Base-by-base conservation (phyloP, 2,329 filamentous ascomycete genomes). In the Colletotrichum theobromicola region DNA sequence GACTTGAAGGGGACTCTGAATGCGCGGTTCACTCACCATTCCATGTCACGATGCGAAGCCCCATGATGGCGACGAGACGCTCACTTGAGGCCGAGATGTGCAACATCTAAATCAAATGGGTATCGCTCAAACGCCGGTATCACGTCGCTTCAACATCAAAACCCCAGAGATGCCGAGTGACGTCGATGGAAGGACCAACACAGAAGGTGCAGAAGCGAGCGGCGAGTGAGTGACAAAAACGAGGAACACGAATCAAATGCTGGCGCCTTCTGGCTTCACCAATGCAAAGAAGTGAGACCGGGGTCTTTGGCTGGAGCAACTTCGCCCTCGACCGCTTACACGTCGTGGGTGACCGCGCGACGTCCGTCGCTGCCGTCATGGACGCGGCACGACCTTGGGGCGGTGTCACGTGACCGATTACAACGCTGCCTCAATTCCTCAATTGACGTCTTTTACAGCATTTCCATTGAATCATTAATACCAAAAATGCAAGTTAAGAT, bases 1-100 rank as follows among this genome's bases (percentile, higher is more conserved):
- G 21, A 13, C 21, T 21, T 18, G 15, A 24, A 15, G 10, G 7
- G 24, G 28, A 13, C 10, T 2, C 2, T 1, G n/a, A 10, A 57
- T 34, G 16, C 4, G 9, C 8, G 6, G 6, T n/a, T 9, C 21
- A 78, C 89, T 81, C 83, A 94, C 94, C 94, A 85, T 96, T 96
- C 94, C 94, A 96, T 16, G 94, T 94, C 4, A 94, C 97, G 79
- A 98, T 95, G 75, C 95, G 92, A 77, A 97, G 87, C 18, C 88
- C 90, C 94, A 95, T 95, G 24, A 79, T 88, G 71, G 0, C 13
- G 5, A 8, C 13, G 26, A 13, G 26, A 28, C 2, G 42, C 18
- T 30, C 18, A n/a, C n/a, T 18, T 30, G 3, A 10, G 16, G 15
- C 2, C 3, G 21, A 28, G 32, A 4, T n/a, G 8, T 6, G n/a